Evolutionary conservation across 176 grass and related monocot species (phyloP), one percentile per base, ranked within the genome.

Genomic region (Ananas comosus): DNA sequence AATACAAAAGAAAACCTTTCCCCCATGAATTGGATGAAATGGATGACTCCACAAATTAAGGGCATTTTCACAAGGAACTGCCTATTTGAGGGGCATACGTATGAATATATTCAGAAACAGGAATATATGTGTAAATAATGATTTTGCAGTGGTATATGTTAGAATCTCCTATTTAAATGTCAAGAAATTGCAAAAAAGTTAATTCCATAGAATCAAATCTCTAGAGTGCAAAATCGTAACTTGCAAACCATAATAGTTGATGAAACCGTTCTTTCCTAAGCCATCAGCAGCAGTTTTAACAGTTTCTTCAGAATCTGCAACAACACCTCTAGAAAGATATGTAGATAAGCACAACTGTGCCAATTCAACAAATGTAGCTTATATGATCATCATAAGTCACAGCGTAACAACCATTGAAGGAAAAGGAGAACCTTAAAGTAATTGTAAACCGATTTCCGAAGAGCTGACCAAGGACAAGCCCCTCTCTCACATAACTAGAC

Each of bases 221-320:
- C 33, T 64, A 66, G 50, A 50, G 13, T 48, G 49, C 12, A 11
- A 49, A 69, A 66, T 48, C 12, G 13, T 68, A 76, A 90, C 94
- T 82, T 99, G 94, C 78, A 99, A 90, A 70, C 94, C 94, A 76
- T 81, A 99, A 64, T 99, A 99, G 70, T 93, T 99, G 76, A 99
- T 92, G 82, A 93, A 99, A 58, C 94, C 94, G 77, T 86, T 77
- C 65, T 80, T 90, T 88, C 80, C 77, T 72, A 99, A 78, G 17
- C 86, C 80, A 83, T 88, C 65, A 65, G 81, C 66, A 73, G 94
- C 82, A 80, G 75, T 61, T 78, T 85, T 92, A 76, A 99, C 88
- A 76, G 81, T 49, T 42, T 82, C 80, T 79, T 99, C 89, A 10
- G 82, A 99, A 75, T 90, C 82, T 72, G 86, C 89, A 88, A 74